Percentiles rank a stretch among this genome's conserved stretches.
These are phyloP conservation scores for Opeltia flavorubescens DNA, from an alignment of 495 filamentous ascomycete species.

Conservation along the genomic window DNA sequence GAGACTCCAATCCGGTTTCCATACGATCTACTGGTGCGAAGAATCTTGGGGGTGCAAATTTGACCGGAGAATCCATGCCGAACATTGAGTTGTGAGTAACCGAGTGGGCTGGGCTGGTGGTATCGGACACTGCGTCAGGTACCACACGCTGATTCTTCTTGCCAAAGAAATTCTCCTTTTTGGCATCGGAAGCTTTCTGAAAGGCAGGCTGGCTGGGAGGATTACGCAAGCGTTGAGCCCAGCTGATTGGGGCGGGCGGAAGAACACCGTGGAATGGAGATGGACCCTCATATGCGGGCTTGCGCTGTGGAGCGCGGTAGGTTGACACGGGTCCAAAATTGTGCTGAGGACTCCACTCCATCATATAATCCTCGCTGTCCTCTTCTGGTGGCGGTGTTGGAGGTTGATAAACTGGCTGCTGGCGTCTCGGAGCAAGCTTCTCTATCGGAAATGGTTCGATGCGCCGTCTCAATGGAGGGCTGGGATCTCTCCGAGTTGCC, in stretches of 20 bases:
- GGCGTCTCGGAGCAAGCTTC: conserved; percentile 22
- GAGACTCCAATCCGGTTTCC: neutral
- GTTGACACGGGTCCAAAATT: neutral
- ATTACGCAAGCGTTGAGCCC: conserved; percentile 1
- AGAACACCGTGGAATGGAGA: conserved; percentile 3
- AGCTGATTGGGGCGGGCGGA: conserved; percentile 1
- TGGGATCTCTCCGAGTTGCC: conserved; percentile 8
- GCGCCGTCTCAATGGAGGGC: conserved; percentile 12
- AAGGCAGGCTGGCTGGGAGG: neutral
- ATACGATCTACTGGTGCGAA: neutral
- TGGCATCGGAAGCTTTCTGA: neutral
- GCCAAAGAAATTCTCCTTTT: neutral
- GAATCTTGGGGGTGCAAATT: neutral
- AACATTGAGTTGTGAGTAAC: neutral
- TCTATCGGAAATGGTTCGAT: conserved; percentile 28
- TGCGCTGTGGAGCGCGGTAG: neutral
- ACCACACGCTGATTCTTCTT: neutral
- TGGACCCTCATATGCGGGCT: neutral
- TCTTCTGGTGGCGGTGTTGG: conserved; percentile 26
- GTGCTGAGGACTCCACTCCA: conserved; percentile 74
- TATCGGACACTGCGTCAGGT: neutral
- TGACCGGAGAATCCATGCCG: neutral
- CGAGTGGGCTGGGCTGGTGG: neutral
- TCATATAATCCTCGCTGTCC: conserved; percentile 37
- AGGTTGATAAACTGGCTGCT: conserved; percentile 19